Conservation (phyloP, 78 protist species). For the Isochrysis galbana region DNA sequence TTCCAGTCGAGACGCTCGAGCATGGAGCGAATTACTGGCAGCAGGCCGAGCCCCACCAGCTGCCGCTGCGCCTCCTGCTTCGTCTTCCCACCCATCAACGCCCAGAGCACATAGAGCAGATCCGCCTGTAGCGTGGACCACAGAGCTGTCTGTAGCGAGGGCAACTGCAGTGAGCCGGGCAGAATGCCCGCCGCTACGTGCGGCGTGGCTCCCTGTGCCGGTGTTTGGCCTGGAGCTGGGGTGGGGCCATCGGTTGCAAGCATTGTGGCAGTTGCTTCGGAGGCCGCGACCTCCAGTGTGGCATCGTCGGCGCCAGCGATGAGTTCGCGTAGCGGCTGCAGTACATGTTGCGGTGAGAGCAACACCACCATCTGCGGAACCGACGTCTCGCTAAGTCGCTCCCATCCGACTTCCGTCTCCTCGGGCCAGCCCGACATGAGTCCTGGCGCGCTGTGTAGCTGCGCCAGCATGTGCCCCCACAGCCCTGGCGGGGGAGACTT, state of each 20-base stretch:
- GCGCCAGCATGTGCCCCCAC: slow-evolving; percentile 17
- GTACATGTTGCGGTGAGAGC: not conserved
- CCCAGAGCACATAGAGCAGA: slow-evolving; percentile 7
- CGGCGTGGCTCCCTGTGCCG: not conserved
- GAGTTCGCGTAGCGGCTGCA: not conserved
- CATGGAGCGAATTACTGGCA: not conserved
- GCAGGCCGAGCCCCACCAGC: not conserved
- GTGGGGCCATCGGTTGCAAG: not conserved
- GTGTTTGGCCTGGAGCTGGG: too few relatives aligned
- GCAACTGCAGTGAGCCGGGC: not conserved
- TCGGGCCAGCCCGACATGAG: not conserved
- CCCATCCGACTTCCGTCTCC: not conserved
- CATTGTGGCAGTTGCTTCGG: not conserved
- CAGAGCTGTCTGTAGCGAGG: not conserved
- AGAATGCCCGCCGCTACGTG: not conserved
- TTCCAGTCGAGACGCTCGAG: not conserved
- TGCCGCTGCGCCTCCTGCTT: not conserved
- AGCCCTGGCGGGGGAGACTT: not conserved
- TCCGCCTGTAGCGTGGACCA: not conserved
- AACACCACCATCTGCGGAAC: not conserved
- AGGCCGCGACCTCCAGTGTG: not conserved
- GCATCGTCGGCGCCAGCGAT: not conserved
- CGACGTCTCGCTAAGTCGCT: not conserved
- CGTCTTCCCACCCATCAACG: slow-evolving; percentile 24
- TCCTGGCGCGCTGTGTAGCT: not conserved